Evolutionary conservation across 441 rosid genomes (phyloP).

Genomic region (Jatropha podagrica): DNA sequence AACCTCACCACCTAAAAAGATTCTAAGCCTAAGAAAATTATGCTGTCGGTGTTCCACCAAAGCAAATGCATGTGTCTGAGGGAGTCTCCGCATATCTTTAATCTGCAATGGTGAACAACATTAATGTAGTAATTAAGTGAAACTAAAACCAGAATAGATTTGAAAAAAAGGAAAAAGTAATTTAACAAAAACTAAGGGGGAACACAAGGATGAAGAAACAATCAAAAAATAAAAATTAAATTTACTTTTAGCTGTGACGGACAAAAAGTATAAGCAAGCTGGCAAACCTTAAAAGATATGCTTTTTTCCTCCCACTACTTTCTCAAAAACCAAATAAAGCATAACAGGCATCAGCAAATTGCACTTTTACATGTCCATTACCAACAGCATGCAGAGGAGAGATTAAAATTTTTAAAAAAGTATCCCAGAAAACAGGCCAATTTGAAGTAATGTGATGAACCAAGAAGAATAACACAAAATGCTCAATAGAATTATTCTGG

Average conservation of each 20-base stretch:
- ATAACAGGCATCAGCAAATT: neutral
- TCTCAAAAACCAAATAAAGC: neutral
- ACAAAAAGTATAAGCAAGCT: neutral
- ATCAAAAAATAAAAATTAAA: neutral
- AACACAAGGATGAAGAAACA: neutral
- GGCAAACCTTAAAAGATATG: no score
- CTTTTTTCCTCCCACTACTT: neutral
- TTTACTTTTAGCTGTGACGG: neutral
- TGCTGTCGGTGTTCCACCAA: slow-evolving; percentile 75
- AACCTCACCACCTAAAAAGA: slow-evolving; percentile 78
- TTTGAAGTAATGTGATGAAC: neutral
- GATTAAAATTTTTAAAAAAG: neutral
- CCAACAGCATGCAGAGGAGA: neutral
- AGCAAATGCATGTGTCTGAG: slow-evolving; percentile 84
- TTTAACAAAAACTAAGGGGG: neutral
- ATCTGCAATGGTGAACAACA: slow-evolving; percentile 48
- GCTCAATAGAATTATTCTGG: neutral
- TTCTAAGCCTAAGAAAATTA: slow-evolving; percentile 68
- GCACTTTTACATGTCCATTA: neutral
- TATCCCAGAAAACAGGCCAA: neutral
- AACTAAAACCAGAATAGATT: neutral
- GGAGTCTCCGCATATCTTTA: slow-evolving; percentile 45
- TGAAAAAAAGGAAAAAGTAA: neutral
- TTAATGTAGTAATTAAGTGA: slow-evolving; percentile 12
- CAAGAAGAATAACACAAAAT: neutral